Evolutionary conservation across 805 yeast species (phyloP), one percentile per base, ranked within the genome.

Genomic region (Torulaspora microellipsoides): DNA sequence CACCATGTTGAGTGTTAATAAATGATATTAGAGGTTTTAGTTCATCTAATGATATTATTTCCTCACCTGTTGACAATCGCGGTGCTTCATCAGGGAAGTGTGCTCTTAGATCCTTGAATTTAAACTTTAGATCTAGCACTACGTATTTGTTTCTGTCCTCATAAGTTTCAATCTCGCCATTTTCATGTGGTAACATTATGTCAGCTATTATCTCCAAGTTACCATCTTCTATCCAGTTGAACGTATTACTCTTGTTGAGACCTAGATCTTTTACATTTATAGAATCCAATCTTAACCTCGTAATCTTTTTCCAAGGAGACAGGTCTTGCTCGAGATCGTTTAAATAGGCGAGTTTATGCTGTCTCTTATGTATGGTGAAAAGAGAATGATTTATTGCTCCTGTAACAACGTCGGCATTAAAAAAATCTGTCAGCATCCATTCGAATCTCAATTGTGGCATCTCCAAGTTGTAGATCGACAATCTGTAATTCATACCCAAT

Each of bases 301-400:
- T 72, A 15, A 75, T 70, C 46, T 71, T 71, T 42, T 75, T 75
- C 76, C 77, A 76, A 9, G 76, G 72, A 8, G 64, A 54, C 15
- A 63, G 49, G 38, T 69, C 70, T 27, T 62, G 63, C 20, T 60
- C 60, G 28, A 65, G 51, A 43, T 66, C 70, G 30, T 60, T 64
- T 27, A 73, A 69, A 48, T 71, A 72, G 0, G 78, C 76, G 47
- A 72, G 64, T 43, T 75, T 73, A 47, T 76, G 74, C 56, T 84
- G 91, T 53, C 85, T 76, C 57, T 83, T 83, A 54, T 85, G 93
- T 15, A 85, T 72, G 0, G 89, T 83, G 64, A 85, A 84, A 62
- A 85, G 69, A 1, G 93, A 78, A 42, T 83, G 83, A 55, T 84
- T 83, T 11, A 85, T 70, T 0, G 90, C 78, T 0, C 95, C 95